Percentiles rank a stretch among this genome's conserved stretches.
These are phyloP conservation scores for Penicillium fimorum DNA, from an alignment of 495 filamentous ascomycete species.

Conservation along the genomic window DNA sequence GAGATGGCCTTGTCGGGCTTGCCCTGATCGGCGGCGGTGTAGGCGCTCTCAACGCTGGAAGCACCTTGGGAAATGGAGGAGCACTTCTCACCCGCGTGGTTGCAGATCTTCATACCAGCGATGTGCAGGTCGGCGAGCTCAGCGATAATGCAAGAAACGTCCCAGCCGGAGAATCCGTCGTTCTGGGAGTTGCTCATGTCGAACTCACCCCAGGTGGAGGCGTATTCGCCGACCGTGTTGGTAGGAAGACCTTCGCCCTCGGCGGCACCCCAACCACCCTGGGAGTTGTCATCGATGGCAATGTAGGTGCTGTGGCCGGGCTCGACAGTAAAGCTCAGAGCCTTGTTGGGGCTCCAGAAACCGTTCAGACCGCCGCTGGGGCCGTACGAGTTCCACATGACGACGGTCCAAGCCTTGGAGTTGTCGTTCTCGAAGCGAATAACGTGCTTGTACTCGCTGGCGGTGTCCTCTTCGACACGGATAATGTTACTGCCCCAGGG, in stretches of 20 bases:
- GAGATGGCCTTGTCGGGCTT: conserved; percentile 18
- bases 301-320: conserved; percentile 43
- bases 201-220: conserved; percentile 54
- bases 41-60: conserved; percentile 33
- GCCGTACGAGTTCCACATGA: conserved; percentile 55
- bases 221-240: conserved; percentile 34
- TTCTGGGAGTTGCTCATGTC: conserved; percentile 52
- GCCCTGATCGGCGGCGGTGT: conserved; percentile 31
- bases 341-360: conserved; percentile 41
- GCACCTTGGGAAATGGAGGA: conserved; percentile 34
- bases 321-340: conserved; percentile 42
- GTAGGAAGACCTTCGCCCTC: conserved; percentile 32
- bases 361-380: conserved; percentile 37
- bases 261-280: conserved; percentile 41
- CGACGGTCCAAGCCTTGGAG: conserved; percentile 38
- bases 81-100: conserved; percentile 31
- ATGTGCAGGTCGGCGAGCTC: conserved; percentile 29
- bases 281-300: conserved; percentile 47
- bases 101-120: conserved; percentile 46
- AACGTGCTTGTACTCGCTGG: conserved; percentile 47
- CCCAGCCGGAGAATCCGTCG: conserved; percentile 49
- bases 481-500: conserved; percentile 57
- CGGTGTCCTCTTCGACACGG: conserved; percentile 34
- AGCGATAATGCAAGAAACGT: conserved; percentile 53
- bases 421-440: conserved; percentile 44